Percentiles rank a stretch among this genome's conserved stretches.
These are phyloP conservation scores for Starmera stellimalicola DNA, from an alignment of 1,139 yeast genomes.

Conservation along the genomic window DNA sequence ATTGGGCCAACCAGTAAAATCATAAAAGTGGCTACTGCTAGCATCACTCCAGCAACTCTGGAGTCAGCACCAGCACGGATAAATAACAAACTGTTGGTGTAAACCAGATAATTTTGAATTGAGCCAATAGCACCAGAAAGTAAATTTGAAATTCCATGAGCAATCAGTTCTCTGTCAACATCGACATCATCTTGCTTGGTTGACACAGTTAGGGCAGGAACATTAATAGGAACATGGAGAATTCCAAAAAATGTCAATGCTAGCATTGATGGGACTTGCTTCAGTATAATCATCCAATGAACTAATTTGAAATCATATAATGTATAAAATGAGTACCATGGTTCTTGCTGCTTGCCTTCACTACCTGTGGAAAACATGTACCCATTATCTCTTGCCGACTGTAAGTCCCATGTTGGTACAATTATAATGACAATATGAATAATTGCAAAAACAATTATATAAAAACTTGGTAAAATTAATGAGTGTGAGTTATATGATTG, in stretches of 20 bases:
- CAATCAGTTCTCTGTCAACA: conserved; percentile 86
- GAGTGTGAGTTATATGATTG: conserved; percentile 65
- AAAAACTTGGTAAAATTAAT: conserved; percentile 70
- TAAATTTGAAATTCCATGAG: conserved; percentile 91
- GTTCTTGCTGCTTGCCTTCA: conserved; percentile 55
- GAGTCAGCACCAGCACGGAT: conserved; percentile 93
- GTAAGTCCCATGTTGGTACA: conserved; percentile 58
- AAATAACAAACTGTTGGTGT: conserved; percentile 85
- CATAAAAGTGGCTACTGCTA: conserved; percentile 70
- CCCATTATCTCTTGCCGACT: conserved; percentile 57
- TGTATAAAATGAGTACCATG: conserved; percentile 83
- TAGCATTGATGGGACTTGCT: conserved; percentile 84
- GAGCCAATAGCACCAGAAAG: conserved; percentile 79
- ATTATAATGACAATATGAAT: conserved; percentile 62
- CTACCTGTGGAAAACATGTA: conserved; percentile 60
- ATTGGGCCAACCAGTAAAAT: conserved; percentile 87
- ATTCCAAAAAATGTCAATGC: conserved; percentile 95
- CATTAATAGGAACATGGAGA: conserved; percentile 92
- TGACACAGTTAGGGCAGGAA: conserved; percentile 92
- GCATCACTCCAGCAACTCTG: conserved; percentile 74
- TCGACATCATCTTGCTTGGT: conserved; percentile 75
- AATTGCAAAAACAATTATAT: conserved; percentile 55
- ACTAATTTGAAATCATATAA: conserved; percentile 63
- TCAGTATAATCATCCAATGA: conserved; percentile 59
- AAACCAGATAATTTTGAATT: conserved; percentile 88